phyloP scores from a whole-genome alignment of 2,329 filamentous ascomycete genomes.

The Cladophialophora immunda region DNA sequence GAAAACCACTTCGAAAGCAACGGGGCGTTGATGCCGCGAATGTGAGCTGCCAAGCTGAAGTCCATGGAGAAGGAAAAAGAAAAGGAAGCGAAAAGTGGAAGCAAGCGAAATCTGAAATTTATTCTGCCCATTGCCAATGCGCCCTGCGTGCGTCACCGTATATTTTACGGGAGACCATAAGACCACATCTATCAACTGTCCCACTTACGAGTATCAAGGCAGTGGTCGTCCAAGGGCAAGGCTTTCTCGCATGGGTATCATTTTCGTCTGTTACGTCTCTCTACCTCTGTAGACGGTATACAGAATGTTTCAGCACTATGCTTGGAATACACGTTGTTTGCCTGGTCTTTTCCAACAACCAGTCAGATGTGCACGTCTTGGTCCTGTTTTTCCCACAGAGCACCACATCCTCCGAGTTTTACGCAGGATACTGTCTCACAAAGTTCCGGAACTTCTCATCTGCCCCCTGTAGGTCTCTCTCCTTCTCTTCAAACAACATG shows the following conservation, averaged over 20 bases:
- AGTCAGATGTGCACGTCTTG: background rate
- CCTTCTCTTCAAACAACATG: constrained; percentile 4
- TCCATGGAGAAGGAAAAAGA: constrained; percentile 31
- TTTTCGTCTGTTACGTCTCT: background rate
- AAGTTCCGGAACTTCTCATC: constrained; percentile 1
- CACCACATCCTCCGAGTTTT: background rate
- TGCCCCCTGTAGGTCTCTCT: constrained; percentile 2
- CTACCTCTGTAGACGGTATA: background rate
- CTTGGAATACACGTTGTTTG: background rate
- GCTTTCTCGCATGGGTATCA: background rate
- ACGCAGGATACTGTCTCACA: background rate
- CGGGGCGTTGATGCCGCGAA: constrained; percentile 22
- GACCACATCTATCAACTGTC: background rate
- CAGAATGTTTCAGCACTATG: background rate
- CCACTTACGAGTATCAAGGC: background rate
- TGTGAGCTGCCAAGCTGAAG: constrained; percentile 40
- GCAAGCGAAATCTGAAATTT: background rate
- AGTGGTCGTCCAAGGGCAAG: background rate
- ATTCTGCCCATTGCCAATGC: background rate
- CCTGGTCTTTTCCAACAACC: background rate
- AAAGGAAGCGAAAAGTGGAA: background rate
- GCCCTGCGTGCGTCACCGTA: constrained; percentile 19
- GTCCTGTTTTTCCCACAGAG: background rate
- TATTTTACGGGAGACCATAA: background rate
- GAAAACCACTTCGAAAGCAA: constrained; percentile 36